A percentile compares a stretch with the other conserved stretches of the same genome.
Evolutionary conservation across 1,284 basidiomycete genomes (phyloP).

Genomic region (Cryptococcus hybrid): DNA sequence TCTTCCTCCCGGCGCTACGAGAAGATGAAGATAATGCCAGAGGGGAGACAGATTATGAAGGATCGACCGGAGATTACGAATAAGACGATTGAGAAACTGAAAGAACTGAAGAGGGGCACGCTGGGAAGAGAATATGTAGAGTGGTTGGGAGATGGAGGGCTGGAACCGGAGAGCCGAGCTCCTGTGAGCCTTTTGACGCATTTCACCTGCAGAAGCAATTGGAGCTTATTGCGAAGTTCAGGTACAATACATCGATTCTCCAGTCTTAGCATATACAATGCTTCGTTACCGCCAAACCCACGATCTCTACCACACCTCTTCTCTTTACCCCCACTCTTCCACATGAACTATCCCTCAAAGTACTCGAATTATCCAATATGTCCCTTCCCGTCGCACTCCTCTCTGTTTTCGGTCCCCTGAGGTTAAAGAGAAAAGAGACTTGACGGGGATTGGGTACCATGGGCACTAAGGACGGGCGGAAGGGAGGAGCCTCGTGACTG

Average conservation of each 20-base stretch:
- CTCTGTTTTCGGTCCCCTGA: constrained; percentile 64
- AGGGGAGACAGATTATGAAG: constrained; percentile 78
- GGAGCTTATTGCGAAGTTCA: constrained; percentile 42
- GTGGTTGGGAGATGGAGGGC: constrained; percentile 85
- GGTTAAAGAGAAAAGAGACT: constrained; percentile 40
- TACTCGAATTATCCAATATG: constrained; percentile 92
- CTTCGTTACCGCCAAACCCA: constrained; percentile 97
- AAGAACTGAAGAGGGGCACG: constrained; percentile 69
- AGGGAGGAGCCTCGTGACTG: constrained; percentile 71
- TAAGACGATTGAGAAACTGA: constrained; percentile 67
- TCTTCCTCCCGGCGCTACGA: constrained; percentile 76
- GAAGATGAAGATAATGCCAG: constrained; percentile 71
- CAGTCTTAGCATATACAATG: constrained; percentile 94
- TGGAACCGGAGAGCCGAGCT: constrained; percentile 94
- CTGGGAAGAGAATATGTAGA: constrained; percentile 85
- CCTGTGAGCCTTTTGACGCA: constrained; percentile 59
- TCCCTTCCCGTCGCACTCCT: constrained; percentile 84
- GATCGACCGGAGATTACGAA: constrained; percentile 81
- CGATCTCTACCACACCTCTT: constrained; percentile 68
- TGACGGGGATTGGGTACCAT: constrained; percentile 72
- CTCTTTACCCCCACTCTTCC: constrained; percentile 81
- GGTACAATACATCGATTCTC: constrained; percentile 92
- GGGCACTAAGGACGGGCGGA: constrained; percentile 82
- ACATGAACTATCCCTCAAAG: constrained; percentile 94
- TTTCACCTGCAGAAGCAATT: not conserved